These are phyloP conservation scores for Candida rishiriensis DNA, from an alignment of 805 yeast genomes.

Conservation along the genomic window DNA sequence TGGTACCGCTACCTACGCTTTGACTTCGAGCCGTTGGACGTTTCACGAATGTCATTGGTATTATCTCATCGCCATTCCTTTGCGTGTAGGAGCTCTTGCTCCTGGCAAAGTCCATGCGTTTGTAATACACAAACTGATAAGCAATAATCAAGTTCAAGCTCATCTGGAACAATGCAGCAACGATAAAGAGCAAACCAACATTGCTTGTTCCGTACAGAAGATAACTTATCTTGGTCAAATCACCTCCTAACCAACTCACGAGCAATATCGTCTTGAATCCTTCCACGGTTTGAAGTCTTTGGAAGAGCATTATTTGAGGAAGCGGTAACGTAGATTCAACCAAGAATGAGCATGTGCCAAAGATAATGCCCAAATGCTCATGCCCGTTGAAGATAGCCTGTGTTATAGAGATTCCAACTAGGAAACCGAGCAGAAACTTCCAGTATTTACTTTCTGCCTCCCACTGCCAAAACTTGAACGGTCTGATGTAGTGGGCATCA, in stretches of 20 bases:
- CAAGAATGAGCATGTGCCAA: slow-evolving; percentile 42
- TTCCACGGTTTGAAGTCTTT: slow-evolving; percentile 61
- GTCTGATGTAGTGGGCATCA: slow-evolving; percentile 65
- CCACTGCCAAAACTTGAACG: slow-evolving; percentile 87
- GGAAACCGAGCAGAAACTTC: slow-evolving; percentile 47
- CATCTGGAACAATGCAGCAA: slow-evolving; percentile 78
- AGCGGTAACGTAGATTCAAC: slow-evolving; percentile 71
- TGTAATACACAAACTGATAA: slow-evolving; percentile 66
- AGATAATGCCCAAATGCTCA: slow-evolving; percentile 25
- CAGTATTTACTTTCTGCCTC: slow-evolving; percentile 18
- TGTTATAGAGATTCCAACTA: slow-evolving; percentile 11
- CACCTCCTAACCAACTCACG: slow-evolving; percentile 88
- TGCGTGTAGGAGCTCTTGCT: neutral
- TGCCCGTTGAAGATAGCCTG: slow-evolving; percentile 22
- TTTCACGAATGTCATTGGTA: slow-evolving; percentile 4
- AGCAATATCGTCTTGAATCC: slow-evolving; percentile 75
- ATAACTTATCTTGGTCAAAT: slow-evolving; percentile 70
- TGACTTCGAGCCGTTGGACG: neutral
- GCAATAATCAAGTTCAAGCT: slow-evolving; percentile 67
- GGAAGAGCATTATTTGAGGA: slow-evolving; percentile 70
- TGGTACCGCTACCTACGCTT: no score
- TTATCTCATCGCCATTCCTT: neutral
- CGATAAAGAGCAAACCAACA: slow-evolving; percentile 57
- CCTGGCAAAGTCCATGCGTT: slow-evolving; percentile 21
- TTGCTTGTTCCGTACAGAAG: slow-evolving; percentile 71